phyloP scores from a whole-genome alignment of 192 early-diverging fungal genomes.

The Kickxella alabastrina region DNA sequence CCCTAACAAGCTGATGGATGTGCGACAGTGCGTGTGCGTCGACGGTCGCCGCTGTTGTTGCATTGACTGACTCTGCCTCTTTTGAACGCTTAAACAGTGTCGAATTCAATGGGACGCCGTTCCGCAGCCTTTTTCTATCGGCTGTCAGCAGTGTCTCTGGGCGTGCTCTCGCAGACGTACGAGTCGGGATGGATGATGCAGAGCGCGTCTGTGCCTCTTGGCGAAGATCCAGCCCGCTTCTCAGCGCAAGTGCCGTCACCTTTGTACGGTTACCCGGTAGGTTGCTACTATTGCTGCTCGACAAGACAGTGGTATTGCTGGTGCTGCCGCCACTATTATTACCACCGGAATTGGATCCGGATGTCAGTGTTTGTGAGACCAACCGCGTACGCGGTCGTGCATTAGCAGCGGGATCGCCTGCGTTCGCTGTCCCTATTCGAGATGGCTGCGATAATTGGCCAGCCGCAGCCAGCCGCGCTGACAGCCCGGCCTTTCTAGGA shows the following conservation, averaged over 20 bases:
- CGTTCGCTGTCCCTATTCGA: not conserved
- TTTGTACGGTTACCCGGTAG: not conserved
- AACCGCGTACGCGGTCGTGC: conserved; percentile 15
- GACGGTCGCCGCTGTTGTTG: not conserved
- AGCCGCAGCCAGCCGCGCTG: not conserved
- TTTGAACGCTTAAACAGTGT: not conserved
- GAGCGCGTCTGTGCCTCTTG: conserved; percentile 2
- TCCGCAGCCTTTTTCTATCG: conserved; percentile 48
- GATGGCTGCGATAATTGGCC: conserved; percentile 3
- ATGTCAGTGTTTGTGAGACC: not conserved
- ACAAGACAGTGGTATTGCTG: not conserved
- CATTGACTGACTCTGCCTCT: not conserved
- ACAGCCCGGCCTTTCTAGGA: not conserved
- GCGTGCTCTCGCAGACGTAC: conserved; percentile 18
- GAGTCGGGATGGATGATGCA: conserved; percentile 1
- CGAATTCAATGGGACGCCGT: conserved; percentile 22
- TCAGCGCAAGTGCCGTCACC: not conserved
- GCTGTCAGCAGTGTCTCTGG: conserved; percentile 6
- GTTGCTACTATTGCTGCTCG: not conserved
- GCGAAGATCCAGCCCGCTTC: not conserved
- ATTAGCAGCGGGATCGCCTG: conserved; percentile 3
- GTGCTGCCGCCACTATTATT: not conserved
- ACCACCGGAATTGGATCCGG: not conserved
- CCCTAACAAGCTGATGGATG: conserved; percentile 13
- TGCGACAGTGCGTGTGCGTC: conserved; percentile 1